These are phyloP conservation scores for Fusarium ramigenum DNA, from an alignment of 2,329 filamentous ascomycete species.

Conservation along the genomic window DNA sequence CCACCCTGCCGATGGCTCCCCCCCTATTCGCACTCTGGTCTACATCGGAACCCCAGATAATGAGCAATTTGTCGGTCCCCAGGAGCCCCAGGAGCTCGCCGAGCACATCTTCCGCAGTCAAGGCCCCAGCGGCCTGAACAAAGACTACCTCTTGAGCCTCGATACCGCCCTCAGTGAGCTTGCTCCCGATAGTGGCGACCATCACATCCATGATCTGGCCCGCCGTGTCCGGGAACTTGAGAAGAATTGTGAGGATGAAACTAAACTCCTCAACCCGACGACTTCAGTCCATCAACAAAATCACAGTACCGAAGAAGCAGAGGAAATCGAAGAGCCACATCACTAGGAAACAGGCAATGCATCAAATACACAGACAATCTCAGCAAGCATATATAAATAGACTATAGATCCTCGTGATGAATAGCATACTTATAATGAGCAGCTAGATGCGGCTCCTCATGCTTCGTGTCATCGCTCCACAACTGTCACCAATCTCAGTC, in stretches of 20 bases:
- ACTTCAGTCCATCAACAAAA: slow-evolving; percentile 31
- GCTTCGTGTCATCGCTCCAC: background rate
- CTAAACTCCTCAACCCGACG: slow-evolving; percentile 15
- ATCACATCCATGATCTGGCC: slow-evolving; percentile 85
- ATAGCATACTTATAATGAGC: background rate
- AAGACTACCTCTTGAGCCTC: slow-evolving; percentile 85
- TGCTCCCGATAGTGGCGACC: slow-evolving; percentile 80
- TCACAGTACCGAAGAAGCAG: slow-evolving; percentile 43
- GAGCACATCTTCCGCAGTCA: slow-evolving; percentile 79
- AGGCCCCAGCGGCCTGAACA: slow-evolving; percentile 89
- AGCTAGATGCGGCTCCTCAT: background rate
- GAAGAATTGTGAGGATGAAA: slow-evolving; percentile 26
- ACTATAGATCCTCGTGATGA: background rate
- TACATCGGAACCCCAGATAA: slow-evolving; percentile 97
- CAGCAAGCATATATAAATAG: background rate
- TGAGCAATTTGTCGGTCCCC: slow-evolving; percentile 87
- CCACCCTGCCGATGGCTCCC: slow-evolving; percentile 57
- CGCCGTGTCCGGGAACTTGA: slow-evolving; percentile 71
- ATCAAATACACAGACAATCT: background rate
- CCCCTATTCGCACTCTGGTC: slow-evolving; percentile 69
- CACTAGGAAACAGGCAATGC: background rate
- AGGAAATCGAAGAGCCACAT: slow-evolving; percentile 43
- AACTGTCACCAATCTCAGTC: background rate
- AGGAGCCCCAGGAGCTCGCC: slow-evolving; percentile 80
- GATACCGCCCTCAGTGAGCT: slow-evolving; percentile 78